phyloP scores from a whole-genome alignment of 108 stramenopile genomes.

The Nitzschia putrida region DNA sequence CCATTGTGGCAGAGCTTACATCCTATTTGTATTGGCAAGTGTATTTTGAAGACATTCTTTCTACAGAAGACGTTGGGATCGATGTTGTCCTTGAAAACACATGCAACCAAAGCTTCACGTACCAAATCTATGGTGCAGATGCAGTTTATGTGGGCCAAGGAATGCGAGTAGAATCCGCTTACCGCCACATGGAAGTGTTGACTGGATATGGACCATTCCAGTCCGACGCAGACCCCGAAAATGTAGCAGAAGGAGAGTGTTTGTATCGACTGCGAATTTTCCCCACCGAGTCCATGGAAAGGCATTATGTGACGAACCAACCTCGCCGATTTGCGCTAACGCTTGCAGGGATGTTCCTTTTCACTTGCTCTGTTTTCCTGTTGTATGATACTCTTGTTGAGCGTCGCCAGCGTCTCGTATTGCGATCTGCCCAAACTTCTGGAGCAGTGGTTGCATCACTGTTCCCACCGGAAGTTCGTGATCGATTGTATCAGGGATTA shows the following conservation, averaged over 20 bases:
- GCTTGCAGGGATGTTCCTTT: conserved; percentile 4
- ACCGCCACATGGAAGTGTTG: neutral
- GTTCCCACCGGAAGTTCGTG: conserved; percentile 4
- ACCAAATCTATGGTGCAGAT: conserved; percentile 26
- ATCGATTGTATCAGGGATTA: neutral
- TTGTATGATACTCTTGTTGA: conserved; percentile 8
- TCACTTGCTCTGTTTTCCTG: conserved; percentile 8
- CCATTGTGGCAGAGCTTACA: conserved; percentile 2
- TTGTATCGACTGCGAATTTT: neutral
- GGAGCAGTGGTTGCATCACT: conserved; percentile 5
- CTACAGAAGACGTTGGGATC: conserved; percentile 16
- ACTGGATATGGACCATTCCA: neutral
- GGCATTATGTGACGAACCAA: neutral
- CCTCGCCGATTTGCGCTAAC: neutral
- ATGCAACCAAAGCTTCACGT: conserved; percentile 37
- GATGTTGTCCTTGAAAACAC: conserved; percentile 36
- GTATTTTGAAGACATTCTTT: conserved; percentile 5
- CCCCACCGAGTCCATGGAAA: neutral
- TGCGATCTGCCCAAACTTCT: neutral
- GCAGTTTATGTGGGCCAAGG: conserved; percentile 26
- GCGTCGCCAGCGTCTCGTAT: neutral
- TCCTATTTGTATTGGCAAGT: conserved; percentile 8
- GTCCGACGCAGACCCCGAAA: neutral
- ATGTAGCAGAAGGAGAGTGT: neutral
- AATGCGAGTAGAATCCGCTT: conserved; percentile 13